phyloP scores from a whole-genome alignment of 106 monocot genomes.

The Dendrobium chrysotoxum region DNA sequence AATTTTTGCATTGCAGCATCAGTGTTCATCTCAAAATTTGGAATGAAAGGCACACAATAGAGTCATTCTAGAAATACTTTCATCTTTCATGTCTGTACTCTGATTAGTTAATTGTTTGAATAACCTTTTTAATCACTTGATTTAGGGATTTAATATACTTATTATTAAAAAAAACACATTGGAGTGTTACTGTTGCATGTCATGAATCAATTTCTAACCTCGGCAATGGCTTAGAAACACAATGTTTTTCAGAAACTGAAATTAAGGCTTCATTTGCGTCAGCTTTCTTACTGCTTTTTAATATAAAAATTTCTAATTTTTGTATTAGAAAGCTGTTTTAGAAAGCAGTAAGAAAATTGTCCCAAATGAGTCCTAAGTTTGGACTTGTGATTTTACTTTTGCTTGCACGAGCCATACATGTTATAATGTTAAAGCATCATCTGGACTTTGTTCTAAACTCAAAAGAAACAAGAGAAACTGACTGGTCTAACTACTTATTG shows the following conservation, averaged over 20 bases:
- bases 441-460: background rate
- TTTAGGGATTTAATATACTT: background rate
- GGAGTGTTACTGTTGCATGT: background rate
- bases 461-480: background rate
- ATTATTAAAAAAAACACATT: background rate
- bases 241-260: background rate
- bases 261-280: background rate
- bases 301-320: too few relatives aligned
- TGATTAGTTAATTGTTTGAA: background rate
- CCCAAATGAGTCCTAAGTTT: too few relatives aligned
- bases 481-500: background rate
- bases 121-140: background rate
- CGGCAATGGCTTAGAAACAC: background rate
- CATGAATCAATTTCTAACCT: background rate
- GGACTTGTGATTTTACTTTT: background rate
- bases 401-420: background rate
- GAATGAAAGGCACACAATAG: background rate
- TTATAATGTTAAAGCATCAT: background rate
- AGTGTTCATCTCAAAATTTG: background rate
- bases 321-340: too few relatives aligned
- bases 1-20: background rate
- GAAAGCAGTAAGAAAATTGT: too few relatives aligned
- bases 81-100: too few relatives aligned
- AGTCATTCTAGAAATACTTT: background rate
- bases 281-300: too few relatives aligned